Conservation (phyloP, 345 rosid species). For the Gossypium rotundifolium region DNA sequence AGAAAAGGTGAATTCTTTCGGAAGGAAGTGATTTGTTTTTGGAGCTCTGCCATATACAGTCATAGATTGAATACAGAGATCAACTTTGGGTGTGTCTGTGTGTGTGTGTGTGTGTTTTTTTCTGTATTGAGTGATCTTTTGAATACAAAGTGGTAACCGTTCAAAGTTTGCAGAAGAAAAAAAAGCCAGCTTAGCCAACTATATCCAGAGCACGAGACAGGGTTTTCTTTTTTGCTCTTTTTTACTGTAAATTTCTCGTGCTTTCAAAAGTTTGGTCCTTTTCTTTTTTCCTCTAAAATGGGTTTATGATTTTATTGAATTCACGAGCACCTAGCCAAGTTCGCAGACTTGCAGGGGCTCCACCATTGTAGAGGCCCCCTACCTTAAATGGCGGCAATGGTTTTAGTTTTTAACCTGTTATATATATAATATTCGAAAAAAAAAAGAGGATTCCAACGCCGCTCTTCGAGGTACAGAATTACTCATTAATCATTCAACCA, state of each 20-base stretch:
- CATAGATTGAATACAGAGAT: not conserved
- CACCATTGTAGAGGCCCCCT: no score
- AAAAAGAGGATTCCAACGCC: not conserved
- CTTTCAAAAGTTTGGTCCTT: constrained; percentile 6
- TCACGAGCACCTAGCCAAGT: not conserved
- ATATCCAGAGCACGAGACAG: not conserved
- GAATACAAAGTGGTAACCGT: not conserved
- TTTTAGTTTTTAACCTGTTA: not conserved
- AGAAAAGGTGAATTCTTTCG: constrained; percentile 23
- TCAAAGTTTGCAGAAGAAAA: not conserved
- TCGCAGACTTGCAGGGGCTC: not conserved
- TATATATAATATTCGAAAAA: not conserved
- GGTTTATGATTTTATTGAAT: not conserved
- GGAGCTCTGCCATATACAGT: not conserved
- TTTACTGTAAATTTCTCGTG: constrained; percentile 3
- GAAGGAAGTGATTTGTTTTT: constrained; percentile 17
- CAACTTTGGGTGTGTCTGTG: not conserved
- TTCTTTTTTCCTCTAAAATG: not conserved
- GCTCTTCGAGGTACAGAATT: not conserved
- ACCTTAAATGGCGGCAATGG: not conserved
- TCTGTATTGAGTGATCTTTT: not conserved
- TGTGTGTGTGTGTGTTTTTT: no score
- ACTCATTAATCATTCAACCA: not conserved
- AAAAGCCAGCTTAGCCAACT: not conserved
- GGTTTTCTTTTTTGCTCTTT: not conserved